Percentiles rank a stretch among this genome's conserved stretches.
Conservation (phyloP, 345 rosid species). For the Populus deltoides region DNA sequence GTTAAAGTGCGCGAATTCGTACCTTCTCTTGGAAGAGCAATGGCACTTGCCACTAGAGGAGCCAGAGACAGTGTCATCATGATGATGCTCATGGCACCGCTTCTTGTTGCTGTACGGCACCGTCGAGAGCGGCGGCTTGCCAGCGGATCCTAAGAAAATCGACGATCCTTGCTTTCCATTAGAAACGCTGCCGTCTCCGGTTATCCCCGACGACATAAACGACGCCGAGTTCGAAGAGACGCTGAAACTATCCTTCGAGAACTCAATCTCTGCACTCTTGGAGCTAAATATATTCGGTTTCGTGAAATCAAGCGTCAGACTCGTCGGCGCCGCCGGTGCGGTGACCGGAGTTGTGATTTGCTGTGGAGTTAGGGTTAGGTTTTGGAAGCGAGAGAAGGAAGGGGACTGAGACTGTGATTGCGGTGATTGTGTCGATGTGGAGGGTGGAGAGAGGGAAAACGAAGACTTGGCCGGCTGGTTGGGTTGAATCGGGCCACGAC, state of each 20-base stretch:
- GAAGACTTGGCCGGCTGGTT: neutral
- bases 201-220: conserved; percentile 74
- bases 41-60: conserved; percentile 68
- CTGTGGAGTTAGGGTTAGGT: neutral
- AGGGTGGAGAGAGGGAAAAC: conserved; percentile 16
- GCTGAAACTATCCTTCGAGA: conserved; percentile 67
- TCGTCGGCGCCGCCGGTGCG: conserved; percentile 6
- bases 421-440: conserved; percentile 27
- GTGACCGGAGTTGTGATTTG: neutral
- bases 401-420: conserved; percentile 16
- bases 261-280: conserved; percentile 52
- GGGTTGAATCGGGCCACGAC: conserved; percentile 61
- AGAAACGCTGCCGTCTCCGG: conserved; percentile 93
- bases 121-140: conserved; percentile 68
- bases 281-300: conserved; percentile 50
- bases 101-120: conserved; percentile 54
- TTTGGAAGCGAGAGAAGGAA: conserved; percentile 5
- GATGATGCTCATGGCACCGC: conserved; percentile 65
- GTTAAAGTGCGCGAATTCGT: neutral
- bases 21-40: conserved; percentile 83
- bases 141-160: conserved; percentile 58
- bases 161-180: conserved; percentile 76
- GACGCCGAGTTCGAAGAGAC: conserved; percentile 76
- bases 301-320: conserved; percentile 78
- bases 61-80: conserved; percentile 56